phyloP scores from a whole-genome alignment of 208 protist species.

The Porcisia deanei region DNA sequence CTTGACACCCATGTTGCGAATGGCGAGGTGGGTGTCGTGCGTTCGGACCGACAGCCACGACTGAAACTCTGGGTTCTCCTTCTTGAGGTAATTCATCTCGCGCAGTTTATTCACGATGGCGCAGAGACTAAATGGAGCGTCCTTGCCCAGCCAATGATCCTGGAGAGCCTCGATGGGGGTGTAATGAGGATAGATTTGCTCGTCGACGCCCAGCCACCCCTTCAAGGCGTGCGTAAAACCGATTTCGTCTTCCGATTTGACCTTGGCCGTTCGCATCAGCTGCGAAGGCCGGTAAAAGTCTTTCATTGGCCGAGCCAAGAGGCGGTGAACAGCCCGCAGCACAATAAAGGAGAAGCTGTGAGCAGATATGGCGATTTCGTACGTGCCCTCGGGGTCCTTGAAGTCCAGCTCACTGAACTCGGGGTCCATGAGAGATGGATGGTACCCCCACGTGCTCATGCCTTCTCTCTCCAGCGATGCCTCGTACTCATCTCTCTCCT shows the following conservation, averaged over 20 bases:
- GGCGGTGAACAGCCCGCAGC: slow-evolving; percentile 65
- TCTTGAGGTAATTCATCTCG: slow-evolving; percentile 88
- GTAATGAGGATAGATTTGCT: slow-evolving; percentile 86
- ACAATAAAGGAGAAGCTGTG: slow-evolving; percentile 82
- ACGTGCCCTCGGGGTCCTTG: slow-evolving; percentile 82
- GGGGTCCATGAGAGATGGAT: slow-evolving; percentile 81
- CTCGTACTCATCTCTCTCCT: slow-evolving; percentile 81
- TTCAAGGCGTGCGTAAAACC: slow-evolving; percentile 82
- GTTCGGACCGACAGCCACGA: slow-evolving; percentile 83
- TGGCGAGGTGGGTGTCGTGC: slow-evolving; percentile 75
- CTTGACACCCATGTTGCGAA: slow-evolving; percentile 86
- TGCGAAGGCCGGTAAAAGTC: slow-evolving; percentile 90
- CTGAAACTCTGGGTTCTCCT: slow-evolving; percentile 88
- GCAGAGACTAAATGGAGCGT: slow-evolving; percentile 84
- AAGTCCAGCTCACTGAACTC: slow-evolving; percentile 85
- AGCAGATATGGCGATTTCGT: slow-evolving; percentile 76
- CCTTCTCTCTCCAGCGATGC: slow-evolving; percentile 60
- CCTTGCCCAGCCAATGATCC: slow-evolving; percentile 88
- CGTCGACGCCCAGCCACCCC: slow-evolving; percentile 86
- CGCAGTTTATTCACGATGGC: slow-evolving; percentile 89
- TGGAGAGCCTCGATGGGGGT: slow-evolving; percentile 90
- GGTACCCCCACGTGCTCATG: slow-evolving; percentile 89
- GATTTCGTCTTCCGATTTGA: slow-evolving; percentile 70
- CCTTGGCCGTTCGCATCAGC: slow-evolving; percentile 75
- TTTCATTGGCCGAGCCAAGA: slow-evolving; percentile 76